Evolutionary conservation across 2,329 filamentous ascomycete species (phyloP).

Genomic region (Penicillium capsulatum): DNA sequence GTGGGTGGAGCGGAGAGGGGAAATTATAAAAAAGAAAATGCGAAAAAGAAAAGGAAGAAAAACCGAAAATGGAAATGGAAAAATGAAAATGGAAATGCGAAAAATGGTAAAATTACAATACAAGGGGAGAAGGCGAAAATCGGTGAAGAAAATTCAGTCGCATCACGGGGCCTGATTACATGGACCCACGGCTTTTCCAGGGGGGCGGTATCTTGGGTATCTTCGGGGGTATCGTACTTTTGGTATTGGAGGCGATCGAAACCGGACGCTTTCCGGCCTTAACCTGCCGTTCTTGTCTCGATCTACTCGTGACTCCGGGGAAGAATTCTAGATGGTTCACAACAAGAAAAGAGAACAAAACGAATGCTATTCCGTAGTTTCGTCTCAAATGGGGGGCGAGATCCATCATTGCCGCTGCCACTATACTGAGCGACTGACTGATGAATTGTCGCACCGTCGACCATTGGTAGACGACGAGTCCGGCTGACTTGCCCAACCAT

Average conservation of each 20-base stretch:
- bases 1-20: constrained; percentile 24
- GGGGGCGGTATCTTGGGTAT: too few species aligned
- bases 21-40: constrained; percentile 19
- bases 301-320: constrained; percentile 6
- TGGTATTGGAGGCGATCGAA: too few species aligned
- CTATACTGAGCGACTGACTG: constrained; percentile 17
- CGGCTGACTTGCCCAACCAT: constrained; percentile 27
- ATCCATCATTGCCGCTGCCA: constrained; percentile 5
- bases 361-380: too few species aligned
- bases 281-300: constrained; percentile 5
- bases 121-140: constrained; percentile 2
- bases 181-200: constrained; percentile 1
- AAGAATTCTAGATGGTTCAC: neutral
- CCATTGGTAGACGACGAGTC: constrained; percentile 21
- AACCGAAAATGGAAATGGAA: constrained; percentile 20
- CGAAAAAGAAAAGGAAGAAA: constrained; percentile 21
- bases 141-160: constrained; percentile 25
- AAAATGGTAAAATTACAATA: constrained; percentile 3
- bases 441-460: constrained; percentile 21
- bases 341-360: constrained; percentile 1
- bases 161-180: constrained; percentile 21
- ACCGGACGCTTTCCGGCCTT: neutral
- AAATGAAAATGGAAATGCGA: constrained; percentile 19
- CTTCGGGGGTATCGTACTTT: too few species aligned
- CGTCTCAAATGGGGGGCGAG: too few species aligned